Evolutionary conservation across 73 alveolate species (phyloP).

Genomic region (Paramecium bursaria): DNA sequence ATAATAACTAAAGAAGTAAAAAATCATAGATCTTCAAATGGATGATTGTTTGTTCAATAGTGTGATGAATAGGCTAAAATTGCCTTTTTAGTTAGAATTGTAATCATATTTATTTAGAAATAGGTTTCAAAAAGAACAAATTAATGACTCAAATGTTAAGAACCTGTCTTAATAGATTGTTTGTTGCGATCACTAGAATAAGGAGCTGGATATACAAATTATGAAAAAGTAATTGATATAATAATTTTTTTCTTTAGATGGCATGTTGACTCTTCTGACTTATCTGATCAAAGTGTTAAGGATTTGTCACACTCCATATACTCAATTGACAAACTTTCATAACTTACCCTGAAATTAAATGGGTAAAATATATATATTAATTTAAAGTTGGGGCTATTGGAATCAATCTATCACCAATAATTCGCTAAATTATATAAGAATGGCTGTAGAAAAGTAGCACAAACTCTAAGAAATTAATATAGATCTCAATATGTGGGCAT

Average conservation of each 20-base stretch:
- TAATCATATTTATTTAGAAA: too few relatives aligned
- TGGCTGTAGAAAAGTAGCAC: conserved; percentile 3
- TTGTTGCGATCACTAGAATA: too few relatives aligned
- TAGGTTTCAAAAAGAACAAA: too few relatives aligned
- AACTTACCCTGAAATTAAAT: conserved; percentile 6
- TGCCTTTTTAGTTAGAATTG: too few relatives aligned
- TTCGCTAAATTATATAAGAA: conserved; percentile 2
- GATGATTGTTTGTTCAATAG: too few relatives aligned
- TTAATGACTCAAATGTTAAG: too few relatives aligned
- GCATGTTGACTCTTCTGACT: conserved; percentile 36
- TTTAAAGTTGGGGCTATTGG: conserved; percentile 58
- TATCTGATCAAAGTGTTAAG: conserved; percentile 24
- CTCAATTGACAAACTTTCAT: background rate
- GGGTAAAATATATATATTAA: background rate
- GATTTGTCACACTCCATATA: conserved; percentile 4
- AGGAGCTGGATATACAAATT: too few relatives aligned
- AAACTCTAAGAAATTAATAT: conserved; percentile 4
- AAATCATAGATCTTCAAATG: too few relatives aligned
- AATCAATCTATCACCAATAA: conserved; percentile 32
- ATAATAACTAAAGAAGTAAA: too few relatives aligned
- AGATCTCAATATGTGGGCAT: conserved; percentile 57
- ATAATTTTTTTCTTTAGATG: conserved; percentile 1
- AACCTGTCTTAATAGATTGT: too few relatives aligned
- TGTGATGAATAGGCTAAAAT: too few relatives aligned
- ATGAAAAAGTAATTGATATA: too few relatives aligned